Conservation (phyloP, 495 filamentous ascomycete species). For the Parmelia sp. region DNA sequence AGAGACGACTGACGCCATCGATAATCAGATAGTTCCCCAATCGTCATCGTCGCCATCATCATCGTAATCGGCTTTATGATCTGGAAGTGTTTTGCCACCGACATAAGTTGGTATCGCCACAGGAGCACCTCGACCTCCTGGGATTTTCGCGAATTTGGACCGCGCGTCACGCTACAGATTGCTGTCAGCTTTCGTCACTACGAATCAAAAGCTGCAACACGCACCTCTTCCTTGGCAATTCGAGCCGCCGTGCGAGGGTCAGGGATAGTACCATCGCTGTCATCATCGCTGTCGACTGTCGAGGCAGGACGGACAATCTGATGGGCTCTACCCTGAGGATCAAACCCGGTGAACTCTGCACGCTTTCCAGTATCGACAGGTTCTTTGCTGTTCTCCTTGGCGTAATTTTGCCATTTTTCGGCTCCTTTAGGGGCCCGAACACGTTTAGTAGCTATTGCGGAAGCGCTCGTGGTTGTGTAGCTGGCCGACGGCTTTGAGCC, state of each 20-base stretch:
- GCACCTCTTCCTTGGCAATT: background rate
- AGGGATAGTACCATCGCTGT: background rate
- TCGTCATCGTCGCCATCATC: background rate
- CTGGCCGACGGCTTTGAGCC: conserved; percentile 1
- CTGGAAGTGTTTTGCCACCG: background rate
- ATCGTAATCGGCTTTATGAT: background rate
- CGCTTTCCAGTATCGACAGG: background rate
- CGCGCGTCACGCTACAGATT: background rate
- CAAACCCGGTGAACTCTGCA: conserved; percentile 22
- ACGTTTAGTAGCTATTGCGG: background rate
- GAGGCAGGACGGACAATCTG: conserved; percentile 14
- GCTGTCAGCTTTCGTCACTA: background rate
- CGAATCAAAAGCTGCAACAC: background rate
- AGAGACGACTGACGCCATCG: background rate
- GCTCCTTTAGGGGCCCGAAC: background rate
- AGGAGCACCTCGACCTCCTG: background rate
- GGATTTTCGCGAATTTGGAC: background rate
- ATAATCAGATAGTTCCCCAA: background rate
- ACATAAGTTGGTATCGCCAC: background rate
- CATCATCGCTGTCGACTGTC: background rate
- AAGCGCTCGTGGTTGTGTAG: background rate
- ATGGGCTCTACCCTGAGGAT: conserved; percentile 19
- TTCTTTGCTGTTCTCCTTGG: background rate
- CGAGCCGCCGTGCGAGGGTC: background rate
- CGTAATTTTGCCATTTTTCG: conserved; percentile 8